These are phyloP conservation scores for Coemansia sp. DNA, from an alignment of 192 early-diverging fungal genomes.

Conservation along the genomic window DNA sequence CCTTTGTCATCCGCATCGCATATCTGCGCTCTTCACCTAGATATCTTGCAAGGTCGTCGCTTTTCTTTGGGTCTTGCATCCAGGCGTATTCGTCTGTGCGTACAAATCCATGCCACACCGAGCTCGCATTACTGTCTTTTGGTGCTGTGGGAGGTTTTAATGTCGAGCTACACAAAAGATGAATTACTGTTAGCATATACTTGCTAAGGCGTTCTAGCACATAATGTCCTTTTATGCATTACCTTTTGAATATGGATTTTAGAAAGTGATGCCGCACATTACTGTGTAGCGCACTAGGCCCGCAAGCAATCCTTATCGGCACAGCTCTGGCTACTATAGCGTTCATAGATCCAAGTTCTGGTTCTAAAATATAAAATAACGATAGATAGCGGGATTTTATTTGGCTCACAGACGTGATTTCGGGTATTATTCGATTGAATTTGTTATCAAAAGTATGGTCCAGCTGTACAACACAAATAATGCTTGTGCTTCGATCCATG, in stretches of 20 bases:
- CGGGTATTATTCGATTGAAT: neutral
- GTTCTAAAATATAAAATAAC: neutral
- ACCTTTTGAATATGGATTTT: slow-evolving; percentile 7
- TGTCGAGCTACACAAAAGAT: neutral
- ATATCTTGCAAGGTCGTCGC: slow-evolving; percentile 20
- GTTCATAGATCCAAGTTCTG: neutral
- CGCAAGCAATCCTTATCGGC: neutral
- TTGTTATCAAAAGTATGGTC: neutral
- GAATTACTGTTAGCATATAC: neutral
- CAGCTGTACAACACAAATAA: neutral
- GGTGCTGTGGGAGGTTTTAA: neutral
- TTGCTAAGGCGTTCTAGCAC: neutral
- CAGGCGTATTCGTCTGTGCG: slow-evolving; percentile 47
- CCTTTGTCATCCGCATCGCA: slow-evolving; percentile 17
- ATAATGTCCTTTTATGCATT: neutral
- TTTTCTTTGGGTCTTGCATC: slow-evolving; percentile 38
- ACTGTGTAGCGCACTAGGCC: neutral
- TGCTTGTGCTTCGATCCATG: neutral
- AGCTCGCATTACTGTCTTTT: neutral
- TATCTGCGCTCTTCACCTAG: slow-evolving; percentile 35
- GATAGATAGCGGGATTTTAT: neutral
- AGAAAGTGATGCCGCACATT: neutral
- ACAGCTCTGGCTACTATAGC: neutral
- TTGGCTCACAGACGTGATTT: neutral
- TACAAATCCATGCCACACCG: slow-evolving; percentile 24